Evolutionary conservation across 2,329 filamentous ascomycete genomes (phyloP).

Genomic region (Phyllosticta citribraziliensis): DNA sequence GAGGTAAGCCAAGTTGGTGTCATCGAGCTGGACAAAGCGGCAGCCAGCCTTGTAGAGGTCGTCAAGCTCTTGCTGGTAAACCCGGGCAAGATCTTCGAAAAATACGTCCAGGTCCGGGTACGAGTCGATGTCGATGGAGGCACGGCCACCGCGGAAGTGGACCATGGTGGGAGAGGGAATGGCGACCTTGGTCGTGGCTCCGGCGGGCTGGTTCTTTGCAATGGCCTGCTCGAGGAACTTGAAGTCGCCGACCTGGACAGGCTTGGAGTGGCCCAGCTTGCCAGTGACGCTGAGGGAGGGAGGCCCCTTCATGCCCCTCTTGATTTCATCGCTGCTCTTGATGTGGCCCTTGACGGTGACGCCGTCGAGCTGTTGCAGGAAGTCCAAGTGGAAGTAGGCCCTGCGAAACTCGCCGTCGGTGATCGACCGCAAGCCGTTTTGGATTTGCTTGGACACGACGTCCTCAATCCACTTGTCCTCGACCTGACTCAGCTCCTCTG

Average conservation of each 20-base stretch:
- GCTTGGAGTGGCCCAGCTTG: slow-evolving; percentile 42
- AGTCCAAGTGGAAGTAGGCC: slow-evolving; percentile 50
- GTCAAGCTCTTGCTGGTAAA: slow-evolving; percentile 46
- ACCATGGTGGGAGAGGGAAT: slow-evolving; percentile 52
- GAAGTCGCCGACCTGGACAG: slow-evolving; percentile 49
- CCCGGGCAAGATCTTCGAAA: slow-evolving; percentile 46
- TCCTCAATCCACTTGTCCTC: slow-evolving; percentile 42
- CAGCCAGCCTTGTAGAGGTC: slow-evolving; percentile 45
- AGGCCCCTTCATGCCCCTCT: slow-evolving; percentile 38
- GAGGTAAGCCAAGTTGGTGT: slow-evolving; percentile 51
- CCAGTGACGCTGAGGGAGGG: slow-evolving; percentile 45
- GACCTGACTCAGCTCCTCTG: slow-evolving; percentile 38
- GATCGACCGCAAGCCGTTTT: slow-evolving; percentile 40
- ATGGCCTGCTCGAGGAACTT: slow-evolving; percentile 43
- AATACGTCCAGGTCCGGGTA: slow-evolving; percentile 47
- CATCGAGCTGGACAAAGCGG: slow-evolving; percentile 49
- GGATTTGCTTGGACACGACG: slow-evolving; percentile 41
- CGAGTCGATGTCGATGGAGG: slow-evolving; percentile 42
- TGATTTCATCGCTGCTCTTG: slow-evolving; percentile 33
- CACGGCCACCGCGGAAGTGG: slow-evolving; percentile 47
- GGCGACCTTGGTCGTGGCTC: slow-evolving; percentile 44
- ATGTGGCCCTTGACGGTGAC: slow-evolving; percentile 42
- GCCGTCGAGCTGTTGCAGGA: slow-evolving; percentile 45
- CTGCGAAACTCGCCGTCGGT: slow-evolving; percentile 50
- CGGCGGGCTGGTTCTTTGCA: slow-evolving; percentile 23